Evolutionary conservation across 1,139 yeast species (phyloP).

Genomic region (Taphrina deformans): DNA sequence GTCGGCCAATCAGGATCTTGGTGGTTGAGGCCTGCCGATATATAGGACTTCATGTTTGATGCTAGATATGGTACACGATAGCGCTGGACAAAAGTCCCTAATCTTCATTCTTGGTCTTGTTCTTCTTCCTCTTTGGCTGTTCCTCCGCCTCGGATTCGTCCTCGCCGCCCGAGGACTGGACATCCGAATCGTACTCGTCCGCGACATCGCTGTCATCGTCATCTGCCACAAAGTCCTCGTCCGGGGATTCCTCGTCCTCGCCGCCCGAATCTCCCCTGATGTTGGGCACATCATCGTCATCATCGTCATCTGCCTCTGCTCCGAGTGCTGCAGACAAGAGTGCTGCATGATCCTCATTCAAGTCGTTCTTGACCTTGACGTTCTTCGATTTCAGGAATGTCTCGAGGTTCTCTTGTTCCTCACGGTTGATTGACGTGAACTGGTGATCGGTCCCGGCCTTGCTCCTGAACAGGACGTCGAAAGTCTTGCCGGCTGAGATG

Average conservation of each 20-base stretch:
- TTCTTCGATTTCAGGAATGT: slow-evolving; percentile 74
- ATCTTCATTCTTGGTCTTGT: neutral
- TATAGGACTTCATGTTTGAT: neutral
- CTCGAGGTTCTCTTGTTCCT: slow-evolving; percentile 81
- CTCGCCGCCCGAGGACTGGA: slow-evolving; percentile 38
- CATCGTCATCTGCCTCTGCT: slow-evolving; percentile 57
- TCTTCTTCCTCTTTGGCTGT: slow-evolving; percentile 11
- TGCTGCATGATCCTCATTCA: slow-evolving; percentile 78
- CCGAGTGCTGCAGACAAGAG: slow-evolving; percentile 59
- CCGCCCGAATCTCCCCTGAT: slow-evolving; percentile 65
- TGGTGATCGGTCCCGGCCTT: slow-evolving; percentile 70
- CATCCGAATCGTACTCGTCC: slow-evolving; percentile 85
- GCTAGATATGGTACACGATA: neutral
- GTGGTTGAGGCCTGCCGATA: too few relatives aligned
- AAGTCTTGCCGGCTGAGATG: slow-evolving; percentile 79
- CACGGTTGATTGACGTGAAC: slow-evolving; percentile 86
- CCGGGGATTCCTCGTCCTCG: slow-evolving; percentile 46
- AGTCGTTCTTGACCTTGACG: slow-evolving; percentile 80
- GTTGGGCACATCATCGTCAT: slow-evolving; percentile 58
- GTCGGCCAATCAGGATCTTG: neutral
- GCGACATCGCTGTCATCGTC: slow-evolving; percentile 64
- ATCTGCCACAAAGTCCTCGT: slow-evolving; percentile 40
- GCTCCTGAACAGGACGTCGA: slow-evolving; percentile 79
- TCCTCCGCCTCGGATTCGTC: slow-evolving; percentile 10
- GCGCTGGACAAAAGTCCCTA: neutral